Evolutionary conservation across 1,284 basidiomycete species (phyloP).

Genomic region (Rhodotorula sp.): DNA sequence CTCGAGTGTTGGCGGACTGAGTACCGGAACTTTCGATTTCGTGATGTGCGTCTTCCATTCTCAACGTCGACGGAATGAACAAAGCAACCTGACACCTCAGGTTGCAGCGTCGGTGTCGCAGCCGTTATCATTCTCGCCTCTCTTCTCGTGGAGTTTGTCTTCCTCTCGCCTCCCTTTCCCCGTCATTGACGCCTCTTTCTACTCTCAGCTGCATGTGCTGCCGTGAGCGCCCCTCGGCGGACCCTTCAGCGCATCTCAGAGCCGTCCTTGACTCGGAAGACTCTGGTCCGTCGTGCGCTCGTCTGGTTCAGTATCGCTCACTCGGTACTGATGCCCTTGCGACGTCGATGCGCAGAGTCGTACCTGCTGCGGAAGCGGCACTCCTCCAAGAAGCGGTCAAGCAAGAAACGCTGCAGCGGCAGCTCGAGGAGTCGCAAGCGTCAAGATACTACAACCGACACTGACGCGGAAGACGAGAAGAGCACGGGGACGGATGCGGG

Average conservation of each 20-base stretch:
- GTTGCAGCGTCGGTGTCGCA: neutral
- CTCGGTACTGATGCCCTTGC: neutral
- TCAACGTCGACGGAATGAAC: neutral
- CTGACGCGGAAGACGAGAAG: no score
- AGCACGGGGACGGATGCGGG: no score
- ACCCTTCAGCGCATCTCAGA: neutral
- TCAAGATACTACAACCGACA: neutral
- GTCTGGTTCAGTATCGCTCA: no score
- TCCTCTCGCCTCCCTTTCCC: neutral
- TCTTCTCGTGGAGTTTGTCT: constrained; percentile 1
- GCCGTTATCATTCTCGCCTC: neutral
- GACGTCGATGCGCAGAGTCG: neutral
- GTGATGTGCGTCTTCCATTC: neutral
- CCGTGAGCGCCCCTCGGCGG: neutral
- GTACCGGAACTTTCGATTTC: neutral
- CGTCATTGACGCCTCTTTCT: neutral
- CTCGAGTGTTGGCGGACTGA: neutral
- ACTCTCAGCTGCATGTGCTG: constrained; percentile 7
- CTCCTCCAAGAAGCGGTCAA: neutral
- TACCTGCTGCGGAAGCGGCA: neutral
- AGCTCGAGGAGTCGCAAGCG: neutral
- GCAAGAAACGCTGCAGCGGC: neutral
- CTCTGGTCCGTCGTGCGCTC: neutral
- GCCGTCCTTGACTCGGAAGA: neutral
- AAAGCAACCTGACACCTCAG: no score